These are phyloP conservation scores for Carex cristatella DNA, from an alignment of 176 grass and related monocot species.

Conservation along the genomic window DNA sequence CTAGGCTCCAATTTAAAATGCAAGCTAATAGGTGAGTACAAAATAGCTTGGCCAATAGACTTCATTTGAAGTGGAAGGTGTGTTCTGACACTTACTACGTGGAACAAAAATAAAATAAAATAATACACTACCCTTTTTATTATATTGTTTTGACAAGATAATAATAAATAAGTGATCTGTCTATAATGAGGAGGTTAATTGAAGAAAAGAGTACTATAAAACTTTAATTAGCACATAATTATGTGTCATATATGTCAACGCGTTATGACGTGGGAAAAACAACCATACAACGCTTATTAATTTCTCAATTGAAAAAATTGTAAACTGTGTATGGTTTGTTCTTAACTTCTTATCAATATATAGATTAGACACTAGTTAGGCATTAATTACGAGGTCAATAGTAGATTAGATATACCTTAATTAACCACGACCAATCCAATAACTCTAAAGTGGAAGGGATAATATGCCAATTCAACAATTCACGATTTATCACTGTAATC, in stretches of 20 bases:
- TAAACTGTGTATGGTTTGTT: background rate
- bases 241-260: background rate
- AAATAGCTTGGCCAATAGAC: background rate
- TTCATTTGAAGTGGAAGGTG: constrained; percentile 18
- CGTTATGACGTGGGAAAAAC: background rate
- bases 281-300: background rate
- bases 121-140: background rate
- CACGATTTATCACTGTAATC: background rate
- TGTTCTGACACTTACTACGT: constrained; percentile 1
- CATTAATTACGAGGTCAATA: background rate
- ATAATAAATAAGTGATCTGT: constrained; percentile 1
- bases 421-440: background rate
- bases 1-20: constrained; percentile 2
- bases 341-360: too few species aligned
- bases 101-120: background rate
- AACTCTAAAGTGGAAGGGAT: background rate
- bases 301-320: background rate
- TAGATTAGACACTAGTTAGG: too few species aligned
- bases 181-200: background rate
- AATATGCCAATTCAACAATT: background rate
- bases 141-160: background rate
- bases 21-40: constrained; percentile 2
- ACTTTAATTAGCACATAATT: background rate
- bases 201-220: background rate
- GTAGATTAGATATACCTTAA: background rate